phyloP scores from a whole-genome alignment of 2,329 filamentous ascomycete genomes.

The Colletotrichum phormii region DNA sequence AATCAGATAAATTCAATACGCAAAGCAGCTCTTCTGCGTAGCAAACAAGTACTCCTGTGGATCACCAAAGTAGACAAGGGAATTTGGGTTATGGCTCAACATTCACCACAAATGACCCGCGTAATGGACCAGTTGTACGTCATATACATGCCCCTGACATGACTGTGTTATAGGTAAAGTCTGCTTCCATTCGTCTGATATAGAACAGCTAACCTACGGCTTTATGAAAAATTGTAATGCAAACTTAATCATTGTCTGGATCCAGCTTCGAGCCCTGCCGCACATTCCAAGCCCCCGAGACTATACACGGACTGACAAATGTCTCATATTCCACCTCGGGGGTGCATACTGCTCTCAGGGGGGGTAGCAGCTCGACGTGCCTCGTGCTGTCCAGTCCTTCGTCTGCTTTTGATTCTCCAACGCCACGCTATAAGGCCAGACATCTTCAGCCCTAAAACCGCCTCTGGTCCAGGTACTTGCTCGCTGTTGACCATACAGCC shows the following conservation, averaged over 20 bases:
- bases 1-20: no score
- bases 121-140: background rate
- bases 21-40: background rate
- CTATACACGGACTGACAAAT: slow-evolving; percentile 28
- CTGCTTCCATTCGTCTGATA: slow-evolving; percentile 28
- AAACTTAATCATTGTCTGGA: slow-evolving; percentile 19
- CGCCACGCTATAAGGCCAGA: slow-evolving; percentile 32
- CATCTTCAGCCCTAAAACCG: slow-evolving; percentile 47
- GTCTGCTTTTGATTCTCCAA: slow-evolving; percentile 37
- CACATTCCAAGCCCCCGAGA: background rate
- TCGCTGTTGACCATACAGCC: slow-evolving; percentile 66
- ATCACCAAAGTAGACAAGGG: background rate
- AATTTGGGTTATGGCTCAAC: background rate
- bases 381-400: slow-evolving; percentile 25
- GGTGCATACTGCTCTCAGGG: background rate
- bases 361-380: slow-evolving; percentile 1
- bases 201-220: slow-evolving; percentile 32
- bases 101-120: background rate
- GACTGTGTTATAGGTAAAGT: slow-evolving; percentile 3
- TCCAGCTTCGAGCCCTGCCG: slow-evolving; percentile 1
- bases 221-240: slow-evolving; percentile 28
- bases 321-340: slow-evolving; percentile 27
- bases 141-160: background rate
- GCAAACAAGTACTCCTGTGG: background rate
- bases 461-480: slow-evolving; percentile 61